These are phyloP conservation scores for Cyamopsis tetragonoloba DNA, from an alignment of 306 rosid species.

Conservation along the genomic window DNA sequence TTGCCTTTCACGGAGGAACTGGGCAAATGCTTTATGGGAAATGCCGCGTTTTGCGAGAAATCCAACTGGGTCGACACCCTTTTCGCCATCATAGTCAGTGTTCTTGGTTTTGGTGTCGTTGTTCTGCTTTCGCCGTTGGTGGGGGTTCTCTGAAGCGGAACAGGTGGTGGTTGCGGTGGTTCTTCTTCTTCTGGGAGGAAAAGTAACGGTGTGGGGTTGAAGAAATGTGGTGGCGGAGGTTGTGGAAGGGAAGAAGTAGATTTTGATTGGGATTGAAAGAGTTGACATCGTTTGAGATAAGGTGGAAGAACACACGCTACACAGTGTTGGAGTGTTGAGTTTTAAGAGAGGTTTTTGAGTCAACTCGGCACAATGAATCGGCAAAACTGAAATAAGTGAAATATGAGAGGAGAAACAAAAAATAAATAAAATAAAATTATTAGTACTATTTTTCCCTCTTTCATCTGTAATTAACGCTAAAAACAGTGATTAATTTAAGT, in stretches of 20 bases:
- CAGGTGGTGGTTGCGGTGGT: conserved; percentile 34
- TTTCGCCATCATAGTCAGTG: conserved; percentile 40
- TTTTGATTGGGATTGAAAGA: conserved; percentile 36
- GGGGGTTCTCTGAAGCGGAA: conserved; percentile 64
- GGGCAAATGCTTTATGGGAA: conserved; percentile 74
- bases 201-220: conserved; percentile 36
- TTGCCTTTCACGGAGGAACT: conserved; percentile 90
- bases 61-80: conserved; percentile 78
- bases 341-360: conserved; percentile 55
- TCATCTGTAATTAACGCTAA: too few species aligned
- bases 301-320: neutral
- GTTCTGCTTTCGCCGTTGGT: conserved; percentile 29
- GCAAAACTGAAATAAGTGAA: neutral
- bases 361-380: conserved; percentile 21
- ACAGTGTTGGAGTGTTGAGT: conserved; percentile 11
- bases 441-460: too few species aligned
- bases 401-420: too few species aligned
- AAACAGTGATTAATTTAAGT: too few species aligned
- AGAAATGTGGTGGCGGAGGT: conserved; percentile 23
- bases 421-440: too few species aligned
- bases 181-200: conserved; percentile 47
- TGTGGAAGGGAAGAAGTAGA: conserved; percentile 29
- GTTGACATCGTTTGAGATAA: conserved; percentile 43
- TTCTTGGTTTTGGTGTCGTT: conserved; percentile 34
- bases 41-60: conserved; percentile 74